phyloP scores from a whole-genome alignment of 148 eudicot species.

The Vaccinium vitisidaea region DNA sequence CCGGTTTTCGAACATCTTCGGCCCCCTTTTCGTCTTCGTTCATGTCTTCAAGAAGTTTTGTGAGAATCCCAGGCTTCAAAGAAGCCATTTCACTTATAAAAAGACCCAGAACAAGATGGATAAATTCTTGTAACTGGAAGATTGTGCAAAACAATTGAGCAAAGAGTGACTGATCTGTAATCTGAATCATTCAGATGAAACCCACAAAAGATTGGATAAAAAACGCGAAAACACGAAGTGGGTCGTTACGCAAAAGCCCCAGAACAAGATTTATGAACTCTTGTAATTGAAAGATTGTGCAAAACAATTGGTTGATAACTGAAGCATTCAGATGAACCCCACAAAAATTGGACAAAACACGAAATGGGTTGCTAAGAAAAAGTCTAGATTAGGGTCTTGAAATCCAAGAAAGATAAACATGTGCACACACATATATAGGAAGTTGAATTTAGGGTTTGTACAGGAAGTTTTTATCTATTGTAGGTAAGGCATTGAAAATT shows the following conservation, averaged over 20 bases:
- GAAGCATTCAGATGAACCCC: background rate
- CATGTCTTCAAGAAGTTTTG: constrained; percentile 50
- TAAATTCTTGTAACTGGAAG: background rate
- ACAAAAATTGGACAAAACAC: background rate
- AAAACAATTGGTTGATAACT: too few species aligned
- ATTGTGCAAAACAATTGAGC: background rate
- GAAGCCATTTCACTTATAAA: constrained; percentile 33
- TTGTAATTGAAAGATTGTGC: too few species aligned
- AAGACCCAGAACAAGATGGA: background rate
- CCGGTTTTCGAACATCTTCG: constrained; percentile 34
- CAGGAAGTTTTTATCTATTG: background rate
- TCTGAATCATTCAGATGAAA: constrained; percentile 6
- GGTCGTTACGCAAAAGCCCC: background rate
- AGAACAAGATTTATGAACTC: too few species aligned
- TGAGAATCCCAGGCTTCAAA: constrained; percentile 43
- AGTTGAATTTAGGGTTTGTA: background rate
- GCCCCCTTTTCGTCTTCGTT: constrained; percentile 23
- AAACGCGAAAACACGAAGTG: constrained; percentile 8
- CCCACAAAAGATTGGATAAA: constrained; percentile 1
- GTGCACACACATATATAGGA: background rate
- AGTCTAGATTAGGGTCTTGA: background rate
- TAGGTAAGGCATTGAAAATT: background rate
- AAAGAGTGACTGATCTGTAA: background rate
- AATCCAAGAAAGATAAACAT: background rate
- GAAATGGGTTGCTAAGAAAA: constrained; percentile 8